Evolutionary conservation across 208 protist genomes (phyloP).

Genomic region (Trypanosoma congolense): DNA sequence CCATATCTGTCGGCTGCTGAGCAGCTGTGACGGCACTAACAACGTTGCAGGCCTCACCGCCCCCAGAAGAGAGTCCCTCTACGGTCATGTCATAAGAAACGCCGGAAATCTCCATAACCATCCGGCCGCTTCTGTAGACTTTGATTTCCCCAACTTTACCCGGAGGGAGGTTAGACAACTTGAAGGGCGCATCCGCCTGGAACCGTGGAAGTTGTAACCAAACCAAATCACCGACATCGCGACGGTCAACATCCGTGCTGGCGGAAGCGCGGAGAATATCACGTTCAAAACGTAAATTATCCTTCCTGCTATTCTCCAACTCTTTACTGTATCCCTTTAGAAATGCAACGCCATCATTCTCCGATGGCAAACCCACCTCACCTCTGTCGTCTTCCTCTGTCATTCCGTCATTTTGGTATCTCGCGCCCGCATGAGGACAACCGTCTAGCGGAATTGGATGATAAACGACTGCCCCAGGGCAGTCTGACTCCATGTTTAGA

Average conservation of each 20-base stretch:
- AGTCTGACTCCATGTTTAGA: slow-evolving; percentile 15
- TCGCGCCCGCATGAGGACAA: neutral
- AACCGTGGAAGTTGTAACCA: slow-evolving; percentile 84
- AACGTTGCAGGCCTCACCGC: slow-evolving; percentile 37
- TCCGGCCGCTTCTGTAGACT: slow-evolving; percentile 72
- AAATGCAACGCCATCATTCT: slow-evolving; percentile 54
- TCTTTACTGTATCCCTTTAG: slow-evolving; percentile 55
- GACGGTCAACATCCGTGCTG: slow-evolving; percentile 10
- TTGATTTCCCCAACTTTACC: slow-evolving; percentile 78
- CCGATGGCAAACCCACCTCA: slow-evolving; percentile 22
- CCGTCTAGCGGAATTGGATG: slow-evolving; percentile 30
- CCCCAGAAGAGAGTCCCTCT: slow-evolving; percentile 34
- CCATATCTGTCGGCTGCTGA: slow-evolving; percentile 28
- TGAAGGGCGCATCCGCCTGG: slow-evolving; percentile 43
- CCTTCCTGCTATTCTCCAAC: slow-evolving; percentile 23
- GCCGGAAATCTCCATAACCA: slow-evolving; percentile 69
- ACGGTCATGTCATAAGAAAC: slow-evolving; percentile 74
- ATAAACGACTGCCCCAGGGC: slow-evolving; percentile 19
- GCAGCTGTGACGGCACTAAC: slow-evolving; percentile 44
- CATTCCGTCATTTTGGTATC: no score
- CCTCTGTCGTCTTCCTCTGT: no score
- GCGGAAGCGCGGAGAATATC: slow-evolving; percentile 27
- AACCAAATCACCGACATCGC: slow-evolving; percentile 28
- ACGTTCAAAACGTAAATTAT: slow-evolving; percentile 66
- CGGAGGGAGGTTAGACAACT: slow-evolving; percentile 38